Evolutionary conservation across 768 basidiomycete genomes (phyloP), one percentile per base, ranked within the genome.

Genomic region (Lepiota venenata): DNA sequence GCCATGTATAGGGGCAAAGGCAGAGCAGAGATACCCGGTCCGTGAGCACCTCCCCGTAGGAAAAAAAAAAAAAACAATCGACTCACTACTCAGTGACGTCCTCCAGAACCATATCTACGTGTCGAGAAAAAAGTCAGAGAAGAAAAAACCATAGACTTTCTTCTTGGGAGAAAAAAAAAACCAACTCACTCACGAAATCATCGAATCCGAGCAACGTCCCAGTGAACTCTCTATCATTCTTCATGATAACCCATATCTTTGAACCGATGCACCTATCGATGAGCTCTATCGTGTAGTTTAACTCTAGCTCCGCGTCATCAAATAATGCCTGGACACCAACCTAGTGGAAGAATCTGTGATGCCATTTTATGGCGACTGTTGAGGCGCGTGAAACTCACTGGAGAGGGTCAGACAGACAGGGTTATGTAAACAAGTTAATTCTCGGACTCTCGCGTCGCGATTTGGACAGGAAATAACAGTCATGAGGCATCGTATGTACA

Each of bases 211-310:
- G 79, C 39, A 99, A 77, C 2, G 86, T 97, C 10, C 96, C 96
- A 20, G 90, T 91, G 72, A 98, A 99, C 74, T 99, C 96, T 43
- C 93, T 87, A 58, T 99, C 94, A 62, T 81, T 87, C 75, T 98
- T 98, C 93, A 97, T 98, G 68, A 98, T 85, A 63, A 98, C 96
- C 92, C 93, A 97, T 66, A 98, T 95, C 46, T 85, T 83, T 32
- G 93, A 96, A 53, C 96, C 96, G 67, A 98, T 98, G 67, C 96
- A 98, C 68, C 91, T 83, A 70, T 99, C 96, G 64, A 99, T 96
- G 41, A 99, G 79, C 69, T 98, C 96, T 95, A 59, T 50, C 27
- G 44, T 8, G 32, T 12, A 40, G 25, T 41, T 55, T 20, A 48
- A 27, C 44, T 46, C 47, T 39, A 18, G 50, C 36, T 25, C 22